phyloP scores from a whole-genome alignment of 2,329 filamentous ascomycete species.

The Onygena corvina region DNA sequence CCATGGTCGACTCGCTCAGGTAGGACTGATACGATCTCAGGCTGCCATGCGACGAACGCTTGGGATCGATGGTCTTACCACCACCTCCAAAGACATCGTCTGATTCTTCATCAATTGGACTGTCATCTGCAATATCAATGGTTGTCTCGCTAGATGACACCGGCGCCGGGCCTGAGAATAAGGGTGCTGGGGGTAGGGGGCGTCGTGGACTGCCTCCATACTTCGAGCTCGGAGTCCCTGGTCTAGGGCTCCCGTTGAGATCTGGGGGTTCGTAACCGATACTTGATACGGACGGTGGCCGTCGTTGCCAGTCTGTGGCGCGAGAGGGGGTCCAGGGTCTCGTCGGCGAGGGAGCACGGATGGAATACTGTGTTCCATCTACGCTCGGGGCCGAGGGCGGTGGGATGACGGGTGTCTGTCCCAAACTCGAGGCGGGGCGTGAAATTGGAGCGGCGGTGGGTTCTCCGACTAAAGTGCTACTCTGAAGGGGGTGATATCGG shows the following conservation, averaged over 20 bases:
- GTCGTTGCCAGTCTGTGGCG: constrained; percentile 54
- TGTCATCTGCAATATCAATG: constrained; percentile 40
- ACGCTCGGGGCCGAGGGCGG: constrained; percentile 27
- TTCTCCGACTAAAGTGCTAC: constrained; percentile 25
- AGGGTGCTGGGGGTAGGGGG: constrained; percentile 74
- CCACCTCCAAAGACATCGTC: constrained; percentile 61
- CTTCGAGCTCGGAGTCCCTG: constrained; percentile 76
- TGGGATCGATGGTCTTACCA: constrained; percentile 35
- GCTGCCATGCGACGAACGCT: constrained; percentile 44
- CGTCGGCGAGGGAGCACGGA: constrained; percentile 31
- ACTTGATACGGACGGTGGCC: constrained; percentile 50
- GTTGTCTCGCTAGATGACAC: constrained; percentile 34
- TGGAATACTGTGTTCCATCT: constrained; percentile 29
- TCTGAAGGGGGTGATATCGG: constrained; percentile 24
- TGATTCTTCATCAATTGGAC: constrained; percentile 43
- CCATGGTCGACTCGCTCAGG: constrained; percentile 46
- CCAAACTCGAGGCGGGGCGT: constrained; percentile 33
- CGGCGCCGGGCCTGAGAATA: constrained; percentile 52
- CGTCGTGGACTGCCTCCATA: constrained; percentile 81
- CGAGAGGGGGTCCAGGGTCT: constrained; percentile 46
- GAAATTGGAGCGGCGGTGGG: constrained; percentile 23
- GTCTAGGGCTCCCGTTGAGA: constrained; percentile 76
- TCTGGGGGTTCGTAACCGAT: constrained; percentile 75
- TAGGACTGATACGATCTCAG: constrained; percentile 53
- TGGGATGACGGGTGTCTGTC: constrained; percentile 32